Percentiles rank a stretch among this genome's conserved stretches.
Evolutionary conservation across 1,284 basidiomycete genomes (phyloP).

Genomic region (Tremellales sp.): DNA sequence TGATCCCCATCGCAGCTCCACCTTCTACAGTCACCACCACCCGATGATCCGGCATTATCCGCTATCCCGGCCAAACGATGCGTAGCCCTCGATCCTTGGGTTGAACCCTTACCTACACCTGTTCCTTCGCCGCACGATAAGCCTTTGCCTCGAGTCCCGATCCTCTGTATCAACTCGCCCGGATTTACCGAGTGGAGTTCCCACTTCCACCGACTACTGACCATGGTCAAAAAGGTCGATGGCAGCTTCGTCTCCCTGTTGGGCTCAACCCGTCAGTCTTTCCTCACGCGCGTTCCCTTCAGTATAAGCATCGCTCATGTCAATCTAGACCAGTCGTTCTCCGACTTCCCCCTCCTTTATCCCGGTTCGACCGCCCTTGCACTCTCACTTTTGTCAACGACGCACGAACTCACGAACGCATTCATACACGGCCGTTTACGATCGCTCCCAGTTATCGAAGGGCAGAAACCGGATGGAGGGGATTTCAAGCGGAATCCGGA

Average conservation of each 20-base stretch:
- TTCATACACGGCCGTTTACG: constrained; percentile 24
- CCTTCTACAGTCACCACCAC: constrained; percentile 11
- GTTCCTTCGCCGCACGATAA: constrained; percentile 45
- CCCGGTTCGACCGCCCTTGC: constrained; percentile 18
- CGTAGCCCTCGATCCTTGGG: constrained; percentile 70
- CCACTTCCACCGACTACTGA: constrained; percentile 60
- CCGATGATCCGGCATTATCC: constrained; percentile 38
- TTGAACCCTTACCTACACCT: constrained; percentile 64
- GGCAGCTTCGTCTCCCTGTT: constrained; percentile 34
- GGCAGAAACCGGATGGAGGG: constrained; percentile 24
- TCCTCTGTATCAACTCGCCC: constrained; percentile 66
- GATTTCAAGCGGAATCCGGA: constrained; percentile 16
- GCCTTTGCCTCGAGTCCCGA: constrained; percentile 37
- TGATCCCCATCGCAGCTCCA: constrained; percentile 5
- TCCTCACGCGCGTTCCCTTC: not conserved
- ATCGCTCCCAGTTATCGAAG: constrained; percentile 11
- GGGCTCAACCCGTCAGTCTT: constrained; percentile 35
- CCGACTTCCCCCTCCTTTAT: constrained; percentile 39
- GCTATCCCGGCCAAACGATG: constrained; percentile 57
- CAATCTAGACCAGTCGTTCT: constrained; percentile 44
- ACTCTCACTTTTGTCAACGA: constrained; percentile 17
- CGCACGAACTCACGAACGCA: constrained; percentile 30
- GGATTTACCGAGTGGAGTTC: constrained; percentile 67
- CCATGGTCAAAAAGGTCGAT: constrained; percentile 49
- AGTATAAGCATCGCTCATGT: not conserved